Evolutionary conservation across 1,284 basidiomycete genomes (phyloP).

Genomic region (Phlebopus sp.): DNA sequence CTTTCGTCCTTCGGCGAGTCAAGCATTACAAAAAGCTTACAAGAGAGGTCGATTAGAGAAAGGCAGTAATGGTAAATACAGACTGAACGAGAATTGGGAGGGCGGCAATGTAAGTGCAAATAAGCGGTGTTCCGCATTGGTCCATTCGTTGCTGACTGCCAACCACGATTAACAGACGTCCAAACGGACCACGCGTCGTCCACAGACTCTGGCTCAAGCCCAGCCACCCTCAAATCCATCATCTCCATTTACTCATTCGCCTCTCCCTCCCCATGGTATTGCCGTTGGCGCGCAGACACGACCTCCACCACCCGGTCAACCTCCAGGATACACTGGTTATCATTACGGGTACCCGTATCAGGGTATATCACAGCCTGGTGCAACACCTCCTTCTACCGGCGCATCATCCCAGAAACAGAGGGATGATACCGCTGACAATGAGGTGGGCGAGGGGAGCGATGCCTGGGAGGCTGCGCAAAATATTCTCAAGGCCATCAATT

Average conservation of each 20-base stretch:
- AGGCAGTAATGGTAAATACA: slow-evolving; percentile 64
- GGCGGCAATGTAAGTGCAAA: slow-evolving; percentile 65
- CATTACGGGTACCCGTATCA: slow-evolving; percentile 27
- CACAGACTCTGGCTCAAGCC: slow-evolving; percentile 52
- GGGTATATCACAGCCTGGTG: slow-evolving; percentile 8
- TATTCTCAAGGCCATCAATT: slow-evolving; percentile 74
- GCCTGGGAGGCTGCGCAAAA: slow-evolving; percentile 74
- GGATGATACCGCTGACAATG: slow-evolving; percentile 30
- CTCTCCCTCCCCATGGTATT: slow-evolving; percentile 40
- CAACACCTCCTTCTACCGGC: slow-evolving; percentile 1
- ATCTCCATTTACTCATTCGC: slow-evolving; percentile 61
- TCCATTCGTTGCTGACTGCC: slow-evolving; percentile 5
- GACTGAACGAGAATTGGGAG: slow-evolving; percentile 70
- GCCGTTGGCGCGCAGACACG: slow-evolving; percentile 30
- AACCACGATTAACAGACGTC: slow-evolving; percentile 47
- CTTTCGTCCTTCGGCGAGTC: slow-evolving; percentile 79
- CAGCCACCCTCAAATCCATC: slow-evolving; percentile 37
- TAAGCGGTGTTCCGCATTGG: neutral
- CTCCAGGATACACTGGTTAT: slow-evolving; percentile 27
- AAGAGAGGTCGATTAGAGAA: slow-evolving; percentile 76
- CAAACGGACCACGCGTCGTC: slow-evolving; percentile 62
- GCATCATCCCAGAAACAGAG: slow-evolving; percentile 13
- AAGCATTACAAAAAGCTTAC: slow-evolving; percentile 79
- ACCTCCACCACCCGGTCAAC: slow-evolving; percentile 28
- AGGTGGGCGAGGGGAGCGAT: slow-evolving; percentile 45